Conservation (phyloP, 805 yeast genomes). For the Suhomyces tanzawaensis region DNA sequence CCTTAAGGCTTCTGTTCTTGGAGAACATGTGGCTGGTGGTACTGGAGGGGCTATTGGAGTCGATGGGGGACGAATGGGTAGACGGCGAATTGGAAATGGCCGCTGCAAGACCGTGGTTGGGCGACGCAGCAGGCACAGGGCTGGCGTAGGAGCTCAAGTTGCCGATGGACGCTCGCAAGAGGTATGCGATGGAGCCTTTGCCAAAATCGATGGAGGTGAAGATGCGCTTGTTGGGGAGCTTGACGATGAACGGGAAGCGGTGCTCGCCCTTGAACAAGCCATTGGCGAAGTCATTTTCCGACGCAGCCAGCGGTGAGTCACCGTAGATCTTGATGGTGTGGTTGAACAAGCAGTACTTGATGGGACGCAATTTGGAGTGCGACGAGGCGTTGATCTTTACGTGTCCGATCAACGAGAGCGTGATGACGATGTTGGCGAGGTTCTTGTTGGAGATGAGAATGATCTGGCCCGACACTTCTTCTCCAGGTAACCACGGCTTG, state of each 20-base stretch:
- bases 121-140: not conserved
- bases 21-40: conserved; percentile 1
- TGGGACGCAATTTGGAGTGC: conserved; percentile 52
- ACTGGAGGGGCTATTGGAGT: not conserved
- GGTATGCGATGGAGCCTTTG: conserved; percentile 75
- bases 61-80: not conserved
- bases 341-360: conserved; percentile 52
- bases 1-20: conserved; percentile 4
- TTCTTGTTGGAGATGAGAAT: conserved; percentile 56
- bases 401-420: conserved; percentile 54
- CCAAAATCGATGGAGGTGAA: conserved; percentile 79
- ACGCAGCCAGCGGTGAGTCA: conserved; percentile 5
- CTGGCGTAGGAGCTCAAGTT: conserved; percentile 10
- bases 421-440: conserved; percentile 50
- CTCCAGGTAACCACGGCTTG: conserved; percentile 77
- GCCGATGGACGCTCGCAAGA: conserved; percentile 50
- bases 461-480: conserved; percentile 63
- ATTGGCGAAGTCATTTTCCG: conserved; percentile 20
- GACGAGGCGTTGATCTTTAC: conserved; percentile 55
- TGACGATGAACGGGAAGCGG: conserved; percentile 80
- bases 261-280: conserved; percentile 83
- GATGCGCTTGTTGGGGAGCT: conserved; percentile 70
- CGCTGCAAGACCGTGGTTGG: not conserved
- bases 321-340: conserved; percentile 64
- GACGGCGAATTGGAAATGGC: not conserved